Conservation (phyloP, 768 basidiomycete genomes). For the Tricholoma furcatifolium region DNA sequence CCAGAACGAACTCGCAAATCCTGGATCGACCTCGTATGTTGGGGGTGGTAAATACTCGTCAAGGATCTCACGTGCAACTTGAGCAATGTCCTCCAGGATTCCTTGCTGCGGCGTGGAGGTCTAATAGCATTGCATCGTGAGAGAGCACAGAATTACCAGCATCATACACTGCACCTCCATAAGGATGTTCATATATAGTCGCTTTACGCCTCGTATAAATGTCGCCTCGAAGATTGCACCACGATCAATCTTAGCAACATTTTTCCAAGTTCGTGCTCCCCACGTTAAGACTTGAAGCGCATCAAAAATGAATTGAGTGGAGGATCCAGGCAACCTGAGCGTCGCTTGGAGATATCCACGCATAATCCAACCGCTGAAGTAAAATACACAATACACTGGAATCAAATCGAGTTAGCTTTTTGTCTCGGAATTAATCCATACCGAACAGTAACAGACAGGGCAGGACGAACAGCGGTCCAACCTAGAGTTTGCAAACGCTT, state of each 20-base stretch:
- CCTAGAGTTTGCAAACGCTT: slow-evolving; percentile 25
- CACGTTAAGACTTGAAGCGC: slow-evolving; percentile 41
- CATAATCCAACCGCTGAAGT: slow-evolving; percentile 39
- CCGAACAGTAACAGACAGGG: slow-evolving; percentile 38
- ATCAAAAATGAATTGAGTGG: slow-evolving; percentile 33
- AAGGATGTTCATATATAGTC: slow-evolving; percentile 30
- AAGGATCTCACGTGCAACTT: slow-evolving; percentile 29
- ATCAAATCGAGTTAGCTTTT: neutral
- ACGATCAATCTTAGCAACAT: slow-evolving; percentile 35
- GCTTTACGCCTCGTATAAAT: slow-evolving; percentile 42
- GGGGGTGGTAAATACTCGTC: slow-evolving; percentile 24
- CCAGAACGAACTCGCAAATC: slow-evolving; percentile 36
- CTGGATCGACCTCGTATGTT: slow-evolving; percentile 20
- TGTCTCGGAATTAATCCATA: slow-evolving; percentile 9
- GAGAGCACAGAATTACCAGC: neutral
- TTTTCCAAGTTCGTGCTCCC: slow-evolving; percentile 37
- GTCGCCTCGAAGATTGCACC: slow-evolving; percentile 42
- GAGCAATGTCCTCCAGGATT: slow-evolving; percentile 27
- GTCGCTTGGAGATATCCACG: slow-evolving; percentile 29
- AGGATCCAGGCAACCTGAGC: slow-evolving; percentile 14
- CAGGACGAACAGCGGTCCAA: slow-evolving; percentile 31
- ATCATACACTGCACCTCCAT: slow-evolving; percentile 29
- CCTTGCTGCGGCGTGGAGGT: slow-evolving; percentile 15
- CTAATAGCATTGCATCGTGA: slow-evolving; percentile 1
- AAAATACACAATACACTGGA: neutral